Base-by-base conservation (phyloP, 78 protist species). In the Bodo saltans region DNA sequence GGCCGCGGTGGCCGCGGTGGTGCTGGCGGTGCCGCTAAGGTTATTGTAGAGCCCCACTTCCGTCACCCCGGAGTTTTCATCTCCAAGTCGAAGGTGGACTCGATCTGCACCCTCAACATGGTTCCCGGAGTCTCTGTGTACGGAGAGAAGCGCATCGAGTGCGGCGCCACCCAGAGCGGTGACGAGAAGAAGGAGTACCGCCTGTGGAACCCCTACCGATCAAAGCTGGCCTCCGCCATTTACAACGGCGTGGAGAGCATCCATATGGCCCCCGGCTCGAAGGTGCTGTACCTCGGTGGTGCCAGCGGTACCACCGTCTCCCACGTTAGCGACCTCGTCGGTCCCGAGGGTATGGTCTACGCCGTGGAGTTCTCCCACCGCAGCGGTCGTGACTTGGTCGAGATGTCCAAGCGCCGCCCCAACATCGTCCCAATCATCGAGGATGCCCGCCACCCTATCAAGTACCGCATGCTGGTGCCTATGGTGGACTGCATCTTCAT, bases 261-360 rank as follows among this genome's bases (percentile, higher is more conserved):
- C 68, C 85, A 79, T 78, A 96, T 99, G 67, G 35, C 47, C 47
- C 99, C 99, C 38, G 99, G 99, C 70, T 39, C 95, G 42, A 99
- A 97, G 92, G 95, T 99, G 25, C 93, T 99, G 21, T 99, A 99
- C 86, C 89, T 99, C 30, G 99, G 99, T 41, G 99, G 99, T 21
- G 99, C 99, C 28, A 94, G 98, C 25, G 99, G 99, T 47, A 99
- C 99, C 0, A 95, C 99, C 21, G 99, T 99, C 29, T 97, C 99
- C 4, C 99, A 99, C 90, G 94, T 91, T 26, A 83, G 99, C 1
- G 99, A 99, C 69, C 4, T 99, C 42, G 99, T 99, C 42, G 99
- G 99, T 30, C 97, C 97, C 75, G 94, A 88, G 8, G 47, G 93
- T 87, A 52, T 75, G 34, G 99, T 98, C 25, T 99, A 98, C 89